Percentiles rank a stretch among this genome's conserved stretches.
Conservation (phyloP, 371 early-diverging fungal genomes). For the Blakeslea trispora region DNA sequence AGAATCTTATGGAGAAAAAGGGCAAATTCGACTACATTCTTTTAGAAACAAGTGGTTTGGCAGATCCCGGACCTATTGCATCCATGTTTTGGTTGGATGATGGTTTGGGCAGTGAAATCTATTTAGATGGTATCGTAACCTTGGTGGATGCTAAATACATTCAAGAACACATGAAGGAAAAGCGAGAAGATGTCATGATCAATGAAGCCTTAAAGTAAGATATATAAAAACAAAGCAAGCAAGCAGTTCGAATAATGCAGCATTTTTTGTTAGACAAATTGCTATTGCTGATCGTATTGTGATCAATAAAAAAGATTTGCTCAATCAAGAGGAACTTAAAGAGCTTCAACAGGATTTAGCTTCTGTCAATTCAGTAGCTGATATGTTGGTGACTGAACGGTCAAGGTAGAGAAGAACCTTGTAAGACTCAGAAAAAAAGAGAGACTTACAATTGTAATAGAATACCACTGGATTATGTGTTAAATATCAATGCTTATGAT, state of each 20-base stretch:
- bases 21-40: constrained; percentile 94
- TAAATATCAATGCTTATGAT: constrained; percentile 80
- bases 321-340: constrained; percentile 49
- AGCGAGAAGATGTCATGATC: constrained; percentile 54
- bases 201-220: constrained; percentile 74
- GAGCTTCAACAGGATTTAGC: constrained; percentile 54
- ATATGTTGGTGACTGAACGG: constrained; percentile 54
- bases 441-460: constrained; percentile 27
- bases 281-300: constrained; percentile 95
- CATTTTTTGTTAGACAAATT: constrained; percentile 68
- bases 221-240: not conserved
- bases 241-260: not conserved
- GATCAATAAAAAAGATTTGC: constrained; percentile 92
- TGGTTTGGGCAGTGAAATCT: constrained; percentile 83
- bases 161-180: constrained; percentile 55
- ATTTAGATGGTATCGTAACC: constrained; percentile 93
- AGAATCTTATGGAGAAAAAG: constrained; percentile 87
- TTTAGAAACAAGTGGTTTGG: constrained; percentile 85
- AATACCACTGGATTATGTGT: constrained; percentile 73
- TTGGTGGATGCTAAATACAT: constrained; percentile 91
- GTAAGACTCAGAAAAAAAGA: too few species aligned
- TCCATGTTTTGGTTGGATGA: constrained; percentile 98
- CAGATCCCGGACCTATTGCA: constrained; percentile 92
- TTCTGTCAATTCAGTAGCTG: constrained; percentile 66
- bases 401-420: constrained; percentile 45